Evolutionary conservation across 2,329 filamentous ascomycete species (phyloP).

Genomic region (Diplodia intermedia): DNA sequence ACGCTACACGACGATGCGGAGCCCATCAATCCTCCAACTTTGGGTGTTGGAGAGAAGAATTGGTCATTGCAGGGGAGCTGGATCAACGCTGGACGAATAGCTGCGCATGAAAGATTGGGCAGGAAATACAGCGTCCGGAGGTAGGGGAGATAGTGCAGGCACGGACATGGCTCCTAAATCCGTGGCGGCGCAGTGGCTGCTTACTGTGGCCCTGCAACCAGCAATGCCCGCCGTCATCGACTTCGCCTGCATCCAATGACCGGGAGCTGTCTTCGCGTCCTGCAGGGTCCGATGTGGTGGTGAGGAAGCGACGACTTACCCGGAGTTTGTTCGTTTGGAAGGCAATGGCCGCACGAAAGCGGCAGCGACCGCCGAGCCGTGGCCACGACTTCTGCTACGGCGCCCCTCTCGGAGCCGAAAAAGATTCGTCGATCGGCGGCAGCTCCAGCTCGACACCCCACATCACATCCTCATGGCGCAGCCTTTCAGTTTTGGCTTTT

Average conservation of each 20-base stretch:
- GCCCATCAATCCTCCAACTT: not conserved
- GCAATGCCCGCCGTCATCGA: not conserved
- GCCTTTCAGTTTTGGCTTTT: conserved; percentile 64
- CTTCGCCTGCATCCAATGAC: not conserved
- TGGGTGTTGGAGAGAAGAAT: not conserved
- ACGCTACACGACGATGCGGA: too few species aligned
- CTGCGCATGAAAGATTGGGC: not conserved
- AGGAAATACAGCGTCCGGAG: not conserved
- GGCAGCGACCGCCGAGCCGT: not conserved
- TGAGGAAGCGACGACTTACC: not conserved
- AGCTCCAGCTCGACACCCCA: not conserved
- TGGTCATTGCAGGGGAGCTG: not conserved
- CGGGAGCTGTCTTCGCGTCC: not conserved
- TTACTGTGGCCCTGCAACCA: not conserved
- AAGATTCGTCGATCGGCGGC: conserved; percentile 17
- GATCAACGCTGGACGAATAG: not conserved
- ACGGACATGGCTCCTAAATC: not conserved
- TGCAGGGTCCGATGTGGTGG: not conserved
- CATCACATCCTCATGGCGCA: conserved; percentile 21
- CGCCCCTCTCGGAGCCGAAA: conserved; percentile 17
- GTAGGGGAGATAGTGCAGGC: not conserved
- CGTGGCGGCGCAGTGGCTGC: not conserved
- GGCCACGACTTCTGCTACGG: not conserved
- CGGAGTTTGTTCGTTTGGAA: not conserved
- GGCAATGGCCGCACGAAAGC: not conserved